Evolutionary conservation across 257 asterid species (phyloP), one percentile per base, ranked within the genome.

Genomic region (Pogostemon cablin): DNA sequence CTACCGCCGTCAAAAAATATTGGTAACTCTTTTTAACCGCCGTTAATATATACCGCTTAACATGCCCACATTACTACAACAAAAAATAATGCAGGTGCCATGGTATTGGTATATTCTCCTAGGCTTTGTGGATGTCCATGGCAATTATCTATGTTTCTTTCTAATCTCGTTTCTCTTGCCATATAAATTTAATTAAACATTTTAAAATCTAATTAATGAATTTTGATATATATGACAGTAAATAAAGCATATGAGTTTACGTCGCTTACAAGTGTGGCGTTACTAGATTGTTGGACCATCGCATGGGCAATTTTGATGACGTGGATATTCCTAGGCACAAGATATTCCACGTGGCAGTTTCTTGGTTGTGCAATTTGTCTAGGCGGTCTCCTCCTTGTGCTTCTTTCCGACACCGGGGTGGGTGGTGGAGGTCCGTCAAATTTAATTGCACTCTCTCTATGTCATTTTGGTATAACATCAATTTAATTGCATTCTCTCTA

Each of bases 31-130:
- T 12, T 15, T 9, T 12, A 52, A 15, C 58, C 34, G 3, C 58
- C 5, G 17, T 8, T 46, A 46, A 9, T 46, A 15, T 15, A 15
- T 15, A 15, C 17, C 17, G 17, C 17, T 15, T 15, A 15, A 15
- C 17, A 15, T 15, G 17, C 17, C 17, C 17, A 15, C 17, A 15
- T 15, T 15, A 15, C 17, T 15, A 15, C 17, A 0, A 15, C 11
- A 17, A 65, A 74, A 42, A 55, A 11, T 20, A 1, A 20, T 81
- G 81, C 84, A 90, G 97, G 93, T 90, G 58, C 81, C 93, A 9
- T 83, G 89, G 95, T 90, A 90, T 71, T 90, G 93, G 90, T 90
- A 90, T 83, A 81, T 71, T 55, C 79, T 85, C 70, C 72, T 90
- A 53, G 84, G 86, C 11, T 68, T 86, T 40, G 85, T 82, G 17